A percentile compares a stretch with the other conserved stretches of the same genome.
These are phyloP conservation scores for Aphanomyces euteiches DNA, from an alignment of 352 stramenopile genomes.

Conservation along the genomic window DNA sequence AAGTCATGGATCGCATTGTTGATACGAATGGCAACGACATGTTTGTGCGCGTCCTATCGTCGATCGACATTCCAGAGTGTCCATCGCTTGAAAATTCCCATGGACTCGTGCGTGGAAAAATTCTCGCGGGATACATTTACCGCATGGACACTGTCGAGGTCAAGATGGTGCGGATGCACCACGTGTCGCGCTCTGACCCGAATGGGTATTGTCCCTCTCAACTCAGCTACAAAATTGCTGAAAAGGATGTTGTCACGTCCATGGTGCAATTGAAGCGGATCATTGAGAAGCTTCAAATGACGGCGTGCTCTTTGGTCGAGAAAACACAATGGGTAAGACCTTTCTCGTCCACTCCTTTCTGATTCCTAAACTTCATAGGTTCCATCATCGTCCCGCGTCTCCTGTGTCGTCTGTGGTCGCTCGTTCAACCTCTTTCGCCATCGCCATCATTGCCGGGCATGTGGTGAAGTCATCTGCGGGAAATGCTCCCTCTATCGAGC, in stretches of 20 bases:
- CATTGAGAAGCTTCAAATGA: constrained; percentile 85
- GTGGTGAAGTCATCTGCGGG: constrained; percentile 83
- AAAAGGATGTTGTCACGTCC: constrained; percentile 72
- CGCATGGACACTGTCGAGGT: constrained; percentile 66
- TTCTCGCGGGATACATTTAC: constrained; percentile 76
- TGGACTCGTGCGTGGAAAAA: constrained; percentile 77
- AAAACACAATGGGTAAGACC: constrained; percentile 57
- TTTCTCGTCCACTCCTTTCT: no score
- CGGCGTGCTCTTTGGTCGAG: constrained; percentile 77
- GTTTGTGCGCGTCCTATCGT: constrained; percentile 77
- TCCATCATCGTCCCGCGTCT: constrained; percentile 60
- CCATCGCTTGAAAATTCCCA: constrained; percentile 82
- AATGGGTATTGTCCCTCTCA: constrained; percentile 74
- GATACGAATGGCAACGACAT: constrained; percentile 81
- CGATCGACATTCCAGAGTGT: constrained; percentile 75
- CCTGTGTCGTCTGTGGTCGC: constrained; percentile 72
- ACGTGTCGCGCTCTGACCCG: constrained; percentile 71
- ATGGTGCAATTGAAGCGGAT: constrained; percentile 76
- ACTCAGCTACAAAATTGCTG: constrained; percentile 78
- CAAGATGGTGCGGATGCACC: constrained; percentile 65
- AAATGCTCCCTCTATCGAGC: constrained; percentile 81
- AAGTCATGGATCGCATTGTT: constrained; percentile 82
- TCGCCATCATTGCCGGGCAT: constrained; percentile 82
- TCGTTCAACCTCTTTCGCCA: constrained; percentile 73
- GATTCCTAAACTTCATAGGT: constrained; percentile 26